Conservation (phyloP, 495 filamentous ascomycete genomes). For the Tuber aestivum region DNA sequence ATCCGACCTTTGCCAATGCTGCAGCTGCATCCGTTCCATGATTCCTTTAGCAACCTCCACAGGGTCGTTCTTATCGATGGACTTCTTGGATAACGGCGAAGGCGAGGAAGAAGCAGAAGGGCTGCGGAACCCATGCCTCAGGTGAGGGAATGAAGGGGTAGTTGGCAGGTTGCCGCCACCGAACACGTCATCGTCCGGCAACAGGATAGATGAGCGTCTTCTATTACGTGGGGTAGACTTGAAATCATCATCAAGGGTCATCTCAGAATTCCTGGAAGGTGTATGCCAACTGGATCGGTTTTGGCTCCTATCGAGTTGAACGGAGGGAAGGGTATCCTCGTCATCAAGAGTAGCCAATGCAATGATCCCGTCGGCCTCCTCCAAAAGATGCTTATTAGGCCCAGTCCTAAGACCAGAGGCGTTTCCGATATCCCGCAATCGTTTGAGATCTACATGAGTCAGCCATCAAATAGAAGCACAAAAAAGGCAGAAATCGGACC, state of each 20-base stretch:
- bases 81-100: slow-evolving; percentile 34
- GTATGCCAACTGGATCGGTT: slow-evolving; percentile 27
- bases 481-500: slow-evolving; percentile 27
- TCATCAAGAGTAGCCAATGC: slow-evolving; percentile 78
- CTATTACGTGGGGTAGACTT: slow-evolving; percentile 43
- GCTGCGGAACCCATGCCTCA: slow-evolving; percentile 21
- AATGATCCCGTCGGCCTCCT: slow-evolving; percentile 83
- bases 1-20: slow-evolving; percentile 33
- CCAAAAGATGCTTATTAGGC: slow-evolving; percentile 61
- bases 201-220: slow-evolving; percentile 54
- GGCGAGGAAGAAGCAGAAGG: slow-evolving; percentile 37
- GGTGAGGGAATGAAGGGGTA: slow-evolving; percentile 17
- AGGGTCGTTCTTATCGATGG: slow-evolving; percentile 39
- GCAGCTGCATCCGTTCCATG: slow-evolving; percentile 40
- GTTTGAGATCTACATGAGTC: slow-evolving; percentile 56
- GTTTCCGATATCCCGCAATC: slow-evolving; percentile 57
- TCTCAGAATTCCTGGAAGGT: slow-evolving; percentile 41
- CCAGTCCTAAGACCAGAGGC: slow-evolving; percentile 61
- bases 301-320: slow-evolving; percentile 27
- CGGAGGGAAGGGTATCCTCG: slow-evolving; percentile 52
- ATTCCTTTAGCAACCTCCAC: slow-evolving; percentile 40
- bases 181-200: slow-evolving; percentile 61
- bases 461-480: slow-evolving; percentile 10
- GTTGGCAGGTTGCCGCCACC: slow-evolving; percentile 47
- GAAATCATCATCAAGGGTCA: slow-evolving; percentile 49